Percentiles rank a stretch among this genome's conserved stretches.
These are phyloP conservation scores for Sporobolomyces phaffii DNA, from an alignment of 768 basidiomycete genomes.

Conservation along the genomic window DNA sequence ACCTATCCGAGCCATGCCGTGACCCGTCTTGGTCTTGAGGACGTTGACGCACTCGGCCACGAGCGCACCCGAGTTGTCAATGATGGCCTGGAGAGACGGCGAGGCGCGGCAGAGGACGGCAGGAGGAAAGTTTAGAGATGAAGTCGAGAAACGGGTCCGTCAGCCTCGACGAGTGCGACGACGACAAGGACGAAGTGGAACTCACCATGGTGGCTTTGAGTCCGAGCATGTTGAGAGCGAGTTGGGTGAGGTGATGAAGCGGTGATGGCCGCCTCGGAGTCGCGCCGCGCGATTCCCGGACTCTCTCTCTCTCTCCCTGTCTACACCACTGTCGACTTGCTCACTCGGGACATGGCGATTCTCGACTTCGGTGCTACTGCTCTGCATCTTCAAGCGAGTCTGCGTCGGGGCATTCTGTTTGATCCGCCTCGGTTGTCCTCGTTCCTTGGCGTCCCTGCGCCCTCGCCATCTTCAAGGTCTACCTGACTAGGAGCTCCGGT, in stretches of 20 bases:
- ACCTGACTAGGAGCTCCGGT: no score
- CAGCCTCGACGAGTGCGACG: not conserved
- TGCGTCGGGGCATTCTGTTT: no score
- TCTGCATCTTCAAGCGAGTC: no score
- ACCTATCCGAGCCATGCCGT: constrained; percentile 69
- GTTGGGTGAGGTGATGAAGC: not conserved
- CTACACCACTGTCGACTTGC: no score
- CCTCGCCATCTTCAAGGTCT: no score
- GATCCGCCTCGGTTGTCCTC: no score
- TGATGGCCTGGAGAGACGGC: constrained; percentile 55
- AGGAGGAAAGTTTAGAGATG: not conserved
- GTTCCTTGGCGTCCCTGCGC: no score
- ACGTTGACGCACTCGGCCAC: constrained; percentile 94
- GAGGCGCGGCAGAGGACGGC: not conserved
- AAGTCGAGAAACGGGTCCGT: not conserved
- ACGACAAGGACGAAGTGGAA: not conserved
- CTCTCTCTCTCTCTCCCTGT: no score
- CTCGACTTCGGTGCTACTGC: no score
- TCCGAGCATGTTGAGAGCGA: constrained; percentile 66
- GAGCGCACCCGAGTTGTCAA: constrained; percentile 94
- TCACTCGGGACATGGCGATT: no score
- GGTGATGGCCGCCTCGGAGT: no score
- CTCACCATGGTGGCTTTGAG: constrained; percentile 75
- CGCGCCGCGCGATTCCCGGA: no score
- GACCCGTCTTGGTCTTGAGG: constrained; percentile 89